These are phyloP conservation scores for Cryptococcus sp. DNA, from an alignment of 1,284 basidiomycete genomes.

Conservation along the genomic window DNA sequence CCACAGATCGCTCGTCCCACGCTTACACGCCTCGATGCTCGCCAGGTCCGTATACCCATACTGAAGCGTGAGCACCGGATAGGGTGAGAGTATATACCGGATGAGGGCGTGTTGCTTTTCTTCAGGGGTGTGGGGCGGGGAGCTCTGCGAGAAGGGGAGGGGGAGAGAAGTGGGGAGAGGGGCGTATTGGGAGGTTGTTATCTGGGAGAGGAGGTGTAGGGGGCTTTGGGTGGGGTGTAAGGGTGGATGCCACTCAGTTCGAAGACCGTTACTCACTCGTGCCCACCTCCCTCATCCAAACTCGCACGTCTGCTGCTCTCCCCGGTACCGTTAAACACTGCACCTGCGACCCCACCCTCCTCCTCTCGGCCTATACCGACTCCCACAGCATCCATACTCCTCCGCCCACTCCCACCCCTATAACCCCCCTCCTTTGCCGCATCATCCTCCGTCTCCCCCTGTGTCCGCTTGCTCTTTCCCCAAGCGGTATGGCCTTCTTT, in stretches of 20 bases:
- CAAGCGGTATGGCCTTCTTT: neutral
- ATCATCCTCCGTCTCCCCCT: no score
- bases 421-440: no score
- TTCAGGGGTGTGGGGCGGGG: constrained; percentile 1
- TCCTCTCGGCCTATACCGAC: no score
- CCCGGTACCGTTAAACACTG: no score
- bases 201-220: neutral
- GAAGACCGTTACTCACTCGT: no score
- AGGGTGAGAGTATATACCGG: constrained; percentile 44
- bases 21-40: constrained; percentile 25
- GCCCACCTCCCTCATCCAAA: no score
- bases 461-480: no score
- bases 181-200: constrained; percentile 1
- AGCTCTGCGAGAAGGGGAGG: neutral
- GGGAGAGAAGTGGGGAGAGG: neutral
- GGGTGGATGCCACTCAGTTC: neutral
- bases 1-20: constrained; percentile 32
- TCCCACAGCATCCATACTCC: no score
- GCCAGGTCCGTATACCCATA: constrained; percentile 43
- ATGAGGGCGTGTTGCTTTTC: constrained; percentile 35
- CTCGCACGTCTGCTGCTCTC: no score
- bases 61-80: constrained; percentile 31
- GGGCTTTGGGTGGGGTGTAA: neutral
- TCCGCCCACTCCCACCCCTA: no score
- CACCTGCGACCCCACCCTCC: no score